Evolutionary conservation across 2,329 filamentous ascomycete species (phyloP).

Genomic region (Claviceps sp.): DNA sequence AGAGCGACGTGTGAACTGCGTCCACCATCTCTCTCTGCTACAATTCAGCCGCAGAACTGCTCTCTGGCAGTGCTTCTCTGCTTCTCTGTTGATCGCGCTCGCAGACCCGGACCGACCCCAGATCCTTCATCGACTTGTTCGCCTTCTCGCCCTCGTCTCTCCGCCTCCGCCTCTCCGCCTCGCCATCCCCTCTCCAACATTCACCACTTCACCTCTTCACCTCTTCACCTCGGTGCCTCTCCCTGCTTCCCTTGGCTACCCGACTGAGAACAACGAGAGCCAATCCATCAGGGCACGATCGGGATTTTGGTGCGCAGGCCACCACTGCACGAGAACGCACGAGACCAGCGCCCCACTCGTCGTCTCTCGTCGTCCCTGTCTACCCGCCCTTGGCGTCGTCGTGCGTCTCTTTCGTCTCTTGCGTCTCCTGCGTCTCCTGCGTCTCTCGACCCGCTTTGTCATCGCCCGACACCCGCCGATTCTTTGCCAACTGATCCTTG

Average conservation of each 20-base stretch:
- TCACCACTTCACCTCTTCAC: background rate
- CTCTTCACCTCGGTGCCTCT: background rate
- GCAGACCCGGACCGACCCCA: background rate
- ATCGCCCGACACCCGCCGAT: constrained; percentile 2
- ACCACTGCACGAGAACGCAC: background rate
- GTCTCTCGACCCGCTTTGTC: constrained; percentile 1
- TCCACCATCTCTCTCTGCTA: background rate
- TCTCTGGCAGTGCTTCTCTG: background rate
- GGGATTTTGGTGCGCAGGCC: background rate
- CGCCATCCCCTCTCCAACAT: background rate
- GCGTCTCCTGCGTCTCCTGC: too few species aligned
- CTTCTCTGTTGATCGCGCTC: background rate
- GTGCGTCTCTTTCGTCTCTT: background rate
- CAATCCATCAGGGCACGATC: background rate
- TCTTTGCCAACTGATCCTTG: background rate
- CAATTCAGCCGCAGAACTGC: background rate
- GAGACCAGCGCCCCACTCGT: background rate
- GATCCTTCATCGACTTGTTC: background rate
- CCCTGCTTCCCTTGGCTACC: background rate
- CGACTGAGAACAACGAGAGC: background rate
- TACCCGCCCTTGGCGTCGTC: constrained; percentile 1
- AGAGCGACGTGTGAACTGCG: background rate
- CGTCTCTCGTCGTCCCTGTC: background rate
- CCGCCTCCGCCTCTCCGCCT: background rate
- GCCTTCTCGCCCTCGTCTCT: background rate